A percentile compares a stretch with the other conserved stretches of the same genome.
Evolutionary conservation across 2,329 filamentous ascomycete species (phyloP).

Genomic region (Cladophialophora immunda): DNA sequence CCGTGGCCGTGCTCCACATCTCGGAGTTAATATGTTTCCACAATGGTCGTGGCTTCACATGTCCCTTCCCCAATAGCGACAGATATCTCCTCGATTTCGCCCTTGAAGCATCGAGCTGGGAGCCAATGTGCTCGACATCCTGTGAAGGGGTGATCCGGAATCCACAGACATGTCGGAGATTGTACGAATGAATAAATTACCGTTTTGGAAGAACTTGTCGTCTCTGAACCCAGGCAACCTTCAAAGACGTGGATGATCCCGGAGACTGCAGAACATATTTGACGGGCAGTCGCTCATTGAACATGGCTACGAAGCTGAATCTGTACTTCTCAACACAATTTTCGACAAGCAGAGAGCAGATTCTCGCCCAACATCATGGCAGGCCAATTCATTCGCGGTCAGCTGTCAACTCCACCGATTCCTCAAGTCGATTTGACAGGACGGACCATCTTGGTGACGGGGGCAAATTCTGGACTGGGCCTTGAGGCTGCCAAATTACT

Average conservation of each 20-base stretch:
- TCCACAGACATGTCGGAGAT: not conserved
- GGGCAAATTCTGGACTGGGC: constrained; percentile 56
- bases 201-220: not conserved
- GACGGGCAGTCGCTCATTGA: not conserved
- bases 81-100: not conserved
- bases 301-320: not conserved
- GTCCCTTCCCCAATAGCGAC: not conserved
- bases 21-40: constrained; percentile 11
- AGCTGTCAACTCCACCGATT: constrained; percentile 32
- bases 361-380: constrained; percentile 8
- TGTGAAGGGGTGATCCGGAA: not conserved
- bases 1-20: not conserved
- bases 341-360: not conserved
- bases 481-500: constrained; percentile 54
- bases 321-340: not conserved
- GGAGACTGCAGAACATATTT: not conserved
- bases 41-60: not conserved
- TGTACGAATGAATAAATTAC: not conserved
- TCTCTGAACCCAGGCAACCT: not conserved
- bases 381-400: constrained; percentile 31
- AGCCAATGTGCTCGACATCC: not conserved
- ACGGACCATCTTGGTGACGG: constrained; percentile 56
- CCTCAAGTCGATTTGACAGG: constrained; percentile 41
- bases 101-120: not conserved
- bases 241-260: not conserved